Conservation (phyloP, 1,284 basidiomycete genomes). For the Puccinia horiana region DNA sequence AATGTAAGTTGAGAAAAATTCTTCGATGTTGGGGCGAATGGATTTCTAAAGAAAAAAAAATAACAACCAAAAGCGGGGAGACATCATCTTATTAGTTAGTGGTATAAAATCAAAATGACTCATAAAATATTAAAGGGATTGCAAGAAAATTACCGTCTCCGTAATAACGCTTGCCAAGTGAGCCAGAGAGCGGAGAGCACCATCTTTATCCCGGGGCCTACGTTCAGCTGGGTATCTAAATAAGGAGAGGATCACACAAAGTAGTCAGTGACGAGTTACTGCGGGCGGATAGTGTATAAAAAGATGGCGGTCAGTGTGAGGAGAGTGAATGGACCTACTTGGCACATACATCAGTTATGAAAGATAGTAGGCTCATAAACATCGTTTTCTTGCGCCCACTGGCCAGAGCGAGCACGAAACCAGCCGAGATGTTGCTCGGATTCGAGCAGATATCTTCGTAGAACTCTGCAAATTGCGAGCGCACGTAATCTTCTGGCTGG, state of each 20-base stretch:
- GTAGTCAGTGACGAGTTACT: background rate
- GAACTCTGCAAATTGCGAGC: constrained; percentile 72
- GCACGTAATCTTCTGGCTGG: constrained; percentile 77
- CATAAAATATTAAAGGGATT: too few species aligned
- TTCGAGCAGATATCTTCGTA: constrained; percentile 71
- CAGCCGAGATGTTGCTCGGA: constrained; percentile 73
- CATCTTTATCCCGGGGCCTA: constrained; percentile 69
- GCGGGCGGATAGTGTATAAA: background rate
- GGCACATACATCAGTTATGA: constrained; percentile 71
- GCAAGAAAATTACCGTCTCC: constrained; percentile 51
- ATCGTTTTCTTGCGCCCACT: constrained; percentile 74
- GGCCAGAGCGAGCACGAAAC: constrained; percentile 74
- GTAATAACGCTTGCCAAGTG: constrained; percentile 62
- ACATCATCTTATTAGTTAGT: too few species aligned
- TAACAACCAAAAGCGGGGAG: background rate
- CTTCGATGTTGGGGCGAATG: constrained; percentile 73
- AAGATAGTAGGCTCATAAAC: constrained; percentile 73
- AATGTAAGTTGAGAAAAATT: constrained; percentile 72
- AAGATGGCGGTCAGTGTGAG: background rate
- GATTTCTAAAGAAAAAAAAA: constrained; percentile 70
- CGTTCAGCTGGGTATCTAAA: constrained; percentile 54
- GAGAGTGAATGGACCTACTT: constrained; percentile 62
- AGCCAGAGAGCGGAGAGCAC: constrained; percentile 76
- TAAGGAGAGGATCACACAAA: background rate
- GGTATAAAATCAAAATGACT: too few species aligned